These are phyloP conservation scores for Phytophthora tentaculata DNA, from an alignment of 352 stramenopile genomes.

Conservation along the genomic window DNA sequence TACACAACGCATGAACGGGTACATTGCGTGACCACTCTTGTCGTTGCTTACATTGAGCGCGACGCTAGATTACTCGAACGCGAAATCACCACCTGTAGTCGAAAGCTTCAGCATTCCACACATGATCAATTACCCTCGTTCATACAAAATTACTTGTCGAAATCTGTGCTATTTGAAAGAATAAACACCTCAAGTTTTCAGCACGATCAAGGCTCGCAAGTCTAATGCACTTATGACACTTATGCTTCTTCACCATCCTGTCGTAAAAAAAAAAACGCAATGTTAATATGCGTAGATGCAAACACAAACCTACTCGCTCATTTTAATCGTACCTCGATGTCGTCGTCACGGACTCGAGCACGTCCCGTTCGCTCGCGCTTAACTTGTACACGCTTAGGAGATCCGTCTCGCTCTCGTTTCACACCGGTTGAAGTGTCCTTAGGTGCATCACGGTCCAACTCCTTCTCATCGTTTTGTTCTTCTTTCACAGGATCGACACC, in stretches of 20 bases:
- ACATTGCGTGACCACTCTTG: no score
- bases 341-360: conserved; percentile 31
- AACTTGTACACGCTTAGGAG: conserved; percentile 30
- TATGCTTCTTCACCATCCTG: conserved; percentile 38
- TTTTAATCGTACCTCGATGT: conserved; percentile 32
- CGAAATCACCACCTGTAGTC: no score
- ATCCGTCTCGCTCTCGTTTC: conserved; percentile 50
- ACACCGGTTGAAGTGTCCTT: conserved; percentile 16
- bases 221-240: background rate
- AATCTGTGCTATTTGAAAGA: conserved; percentile 9
- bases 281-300: conserved; percentile 2
- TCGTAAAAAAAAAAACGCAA: background rate
- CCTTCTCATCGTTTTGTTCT: conserved; percentile 18
- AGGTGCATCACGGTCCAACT: background rate
- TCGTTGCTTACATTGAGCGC: conserved; percentile 67
- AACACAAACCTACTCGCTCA: background rate
- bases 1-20: no score
- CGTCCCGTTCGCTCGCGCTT: conserved; percentile 44
- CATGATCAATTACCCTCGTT: no score
- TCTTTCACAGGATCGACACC: conserved; percentile 24
- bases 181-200: conserved; percentile 4
- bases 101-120: no score
- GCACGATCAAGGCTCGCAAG: conserved; percentile 6
- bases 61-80: background rate
- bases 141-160: conserved; percentile 6